Base-by-base conservation (phyloP, 352 stramenopile genomes). In the Pythium aquatile region DNA sequence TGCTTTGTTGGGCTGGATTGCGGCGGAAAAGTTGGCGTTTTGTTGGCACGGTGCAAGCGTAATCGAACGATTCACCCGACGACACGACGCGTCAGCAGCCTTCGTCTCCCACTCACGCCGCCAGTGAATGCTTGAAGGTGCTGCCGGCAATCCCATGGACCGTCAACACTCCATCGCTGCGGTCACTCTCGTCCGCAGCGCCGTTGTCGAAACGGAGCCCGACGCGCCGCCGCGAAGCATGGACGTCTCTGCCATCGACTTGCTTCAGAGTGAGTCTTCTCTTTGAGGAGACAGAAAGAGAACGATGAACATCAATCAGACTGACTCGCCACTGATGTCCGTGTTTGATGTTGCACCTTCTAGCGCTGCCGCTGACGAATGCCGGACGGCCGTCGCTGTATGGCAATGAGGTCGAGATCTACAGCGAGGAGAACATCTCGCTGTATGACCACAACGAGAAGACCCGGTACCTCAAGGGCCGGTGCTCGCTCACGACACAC, bases 371-470 rank as follows among this genome's bases (percentile, higher is more conserved):
- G 20, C 69, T 95, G 28, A 94, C 83, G 28, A 71, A 79, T 5
- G 83, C 85, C 1, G 87, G 87, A 0, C 81, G 87, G 3, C 87
- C 87, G 3, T 75, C 76, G 56, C 82, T 95, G 35, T 91, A 90
- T 55, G 78, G 74, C 11, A 89, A 77, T 28, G 87, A 95, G 44
- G 87, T 94, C n/a, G 87, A 95, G 66, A 91, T 95, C 63, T 95
- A 95, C 73, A 90, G 78, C 52, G 82, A 95, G 51, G 84, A 91
- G 63, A 73, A 91, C 56, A 92, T 95, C 63, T 84, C 79, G 13
- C 69, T 95, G 49, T 95, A 95, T 66, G 85, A 95, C 65, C 77
- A 87, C 61, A 83, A 72, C 42, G 75, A 87, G 48, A 95, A 95
- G 75, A 93, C 87, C 35, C 52, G 65, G 51, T 83, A 90, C 66